A percentile compares a stretch with the other conserved stretches of the same genome.
phyloP scores from a whole-genome alignment of 2,329 filamentous ascomycete species.

The Monilinia vaccinii-corymbosi region DNA sequence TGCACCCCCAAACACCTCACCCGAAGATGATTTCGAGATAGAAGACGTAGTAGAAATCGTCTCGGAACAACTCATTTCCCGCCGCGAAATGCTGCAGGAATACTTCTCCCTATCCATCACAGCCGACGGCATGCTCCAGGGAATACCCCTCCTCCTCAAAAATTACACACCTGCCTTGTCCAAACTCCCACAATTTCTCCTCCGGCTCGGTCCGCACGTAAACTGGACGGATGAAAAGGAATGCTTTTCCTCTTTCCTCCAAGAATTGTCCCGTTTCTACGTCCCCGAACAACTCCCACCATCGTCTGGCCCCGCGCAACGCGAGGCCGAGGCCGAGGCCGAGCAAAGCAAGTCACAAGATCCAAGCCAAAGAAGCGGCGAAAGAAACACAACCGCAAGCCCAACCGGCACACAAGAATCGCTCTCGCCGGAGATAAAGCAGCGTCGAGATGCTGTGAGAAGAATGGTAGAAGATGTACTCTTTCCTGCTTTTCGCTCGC shows the following conservation, averaged over 20 bases:
- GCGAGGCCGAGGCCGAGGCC: conserved; percentile 26
- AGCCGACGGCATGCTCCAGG: conserved; percentile 63
- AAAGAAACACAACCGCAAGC: neutral
- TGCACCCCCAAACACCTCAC: conserved; percentile 25
- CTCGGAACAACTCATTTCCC: conserved; percentile 58
- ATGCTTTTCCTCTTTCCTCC: conserved; percentile 80
- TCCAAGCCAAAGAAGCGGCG: neutral
- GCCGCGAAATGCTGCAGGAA: conserved; percentile 79
- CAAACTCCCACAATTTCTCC: conserved; percentile 81
- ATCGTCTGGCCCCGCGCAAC: conserved; percentile 30
- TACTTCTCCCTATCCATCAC: conserved; percentile 87
- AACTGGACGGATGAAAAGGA: conserved; percentile 76
- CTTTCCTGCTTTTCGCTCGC: conserved; percentile 79
- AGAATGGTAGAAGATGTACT: conserved; percentile 74
- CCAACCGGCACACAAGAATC: conserved; percentile 21
- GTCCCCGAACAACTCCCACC: conserved; percentile 75
- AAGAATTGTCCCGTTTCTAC: conserved; percentile 82
- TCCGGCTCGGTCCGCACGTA: conserved; percentile 80
- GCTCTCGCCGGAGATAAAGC: conserved; percentile 39
- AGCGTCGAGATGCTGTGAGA: conserved; percentile 58
- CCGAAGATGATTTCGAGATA: conserved; percentile 52
- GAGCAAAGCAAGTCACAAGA: conserved; percentile 12
- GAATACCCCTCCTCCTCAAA: conserved; percentile 77
- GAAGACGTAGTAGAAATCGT: conserved; percentile 58
- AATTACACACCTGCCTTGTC: conserved; percentile 79